Base-by-base conservation (phyloP, 495 filamentous ascomycete genomes). In the Elaphomyces granulatus region DNA sequence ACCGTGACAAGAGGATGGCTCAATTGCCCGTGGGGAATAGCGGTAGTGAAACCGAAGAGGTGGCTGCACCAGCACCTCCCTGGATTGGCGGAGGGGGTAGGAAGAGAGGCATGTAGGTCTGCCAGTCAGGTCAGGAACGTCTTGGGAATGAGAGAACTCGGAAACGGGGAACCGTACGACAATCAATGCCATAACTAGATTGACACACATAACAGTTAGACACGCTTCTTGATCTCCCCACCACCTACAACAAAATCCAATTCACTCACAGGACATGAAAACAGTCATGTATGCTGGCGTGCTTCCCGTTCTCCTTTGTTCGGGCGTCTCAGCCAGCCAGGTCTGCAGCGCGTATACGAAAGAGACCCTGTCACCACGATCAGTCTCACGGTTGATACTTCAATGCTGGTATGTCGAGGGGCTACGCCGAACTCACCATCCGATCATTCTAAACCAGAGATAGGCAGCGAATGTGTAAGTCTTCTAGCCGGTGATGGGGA, bases 281-380 rank as follows among this genome's bases (percentile, higher is more conserved):
- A 92, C 80, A 36, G 75, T 77, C 61, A 92, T 83, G 54, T 84
- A 85, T 10, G 76, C 78, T n/a, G 87, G 86, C 3, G 82, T 86
- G 31, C 67, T 62, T 32, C 67, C 55, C 41, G 59, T 78, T 49
- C 71, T 77, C 60, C 72, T 77, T 51, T 80, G 67, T 30, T 86
- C 83, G 34, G 80, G 74, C 46, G 78, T 81, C 65, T 94, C 87
- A 42, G 78, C 78, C 14, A 94, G 70, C 86, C 85, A 94, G 46
- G 66, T 74, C 62, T 93, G 85, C 32, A 93, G 60, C 39, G 83
- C 75, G 58, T 92, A 80, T 36, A 88, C 74, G 34, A 94, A 78
- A 4, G 87, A 68, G 7, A 80, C 77, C 87, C 85, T 88, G 53
- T 14, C 36, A 43, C 17, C 20, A 26, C n/a, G 20, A 9, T 36